Evolutionary conservation across 768 basidiomycete genomes (phyloP), one percentile per base, ranked within the genome.

Genomic region (Hortiboletus campestris): DNA sequence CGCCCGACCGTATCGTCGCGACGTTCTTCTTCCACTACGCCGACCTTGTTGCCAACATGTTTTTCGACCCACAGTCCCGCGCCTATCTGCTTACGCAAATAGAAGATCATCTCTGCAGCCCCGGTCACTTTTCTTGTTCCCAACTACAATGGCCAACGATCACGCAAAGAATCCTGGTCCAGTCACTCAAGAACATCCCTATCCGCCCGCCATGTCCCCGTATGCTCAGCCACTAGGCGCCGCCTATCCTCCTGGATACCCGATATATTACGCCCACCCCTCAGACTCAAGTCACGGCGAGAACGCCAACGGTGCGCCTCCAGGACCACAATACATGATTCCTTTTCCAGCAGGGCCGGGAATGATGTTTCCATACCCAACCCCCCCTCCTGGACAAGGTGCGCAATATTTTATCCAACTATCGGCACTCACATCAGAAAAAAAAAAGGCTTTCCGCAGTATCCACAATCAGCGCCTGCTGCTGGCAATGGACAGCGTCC

Each of bases 281-380:
- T 54, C 69, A 17, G 70, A 71, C 42, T 45, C 67, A 4, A 63
- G 38, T 49, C 62, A 73, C 53, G 62, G 63, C 39, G 78, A 78
- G 56, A 71, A 72, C 11, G 58, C 70, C 43, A 71, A 64, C 46
- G 63, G 67, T 31, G 56, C n/a, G 1, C 61, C 68, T 11, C 60
- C 68, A 16, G 68, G 57, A 39, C 59, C 69, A 12, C 75, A 67
- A 17, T 76, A 73, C 47, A 67, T 74, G 62, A 73, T 77, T 58
- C 72, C 74, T 3, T 69, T 73, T 41, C 67, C 74, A 12, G 74
- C 72, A 0, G 64, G 74, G 6, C 76, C 74, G 13, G 77, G 76
- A 35, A 74, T 78, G 74, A 69, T 78, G 55, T 77, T 76, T 49
- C 75, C 73, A 17, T 78, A 76, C 52, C 72, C 75, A 0, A 69